These are phyloP conservation scores for Globisporangium radiosum DNA, from an alignment of 352 stramenopile species.

Conservation along the genomic window DNA sequence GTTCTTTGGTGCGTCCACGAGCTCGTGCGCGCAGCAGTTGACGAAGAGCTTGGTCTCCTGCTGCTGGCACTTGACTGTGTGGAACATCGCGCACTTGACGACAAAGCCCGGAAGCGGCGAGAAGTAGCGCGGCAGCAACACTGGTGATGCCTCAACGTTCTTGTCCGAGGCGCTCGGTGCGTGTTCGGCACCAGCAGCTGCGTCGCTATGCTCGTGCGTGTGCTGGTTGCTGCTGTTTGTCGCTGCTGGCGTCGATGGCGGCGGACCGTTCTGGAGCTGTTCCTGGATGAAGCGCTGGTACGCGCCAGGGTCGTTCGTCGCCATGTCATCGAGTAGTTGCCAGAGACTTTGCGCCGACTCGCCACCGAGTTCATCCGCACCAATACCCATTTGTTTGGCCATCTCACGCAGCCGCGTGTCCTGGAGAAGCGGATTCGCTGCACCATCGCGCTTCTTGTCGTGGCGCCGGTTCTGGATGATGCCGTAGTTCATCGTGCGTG, in stretches of 20 bases:
- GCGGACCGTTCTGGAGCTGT: constrained; percentile 64
- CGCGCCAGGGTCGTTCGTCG: constrained; percentile 47
- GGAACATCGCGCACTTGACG: constrained; percentile 60
- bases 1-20: constrained; percentile 70
- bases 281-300: constrained; percentile 83
- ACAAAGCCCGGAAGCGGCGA: constrained; percentile 66
- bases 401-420: constrained; percentile 70
- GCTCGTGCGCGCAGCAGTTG: constrained; percentile 68
- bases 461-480: constrained; percentile 78
- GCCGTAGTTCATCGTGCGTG: constrained; percentile 64
- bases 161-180: neutral
- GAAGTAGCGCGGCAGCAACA: constrained; percentile 38
- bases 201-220: neutral
- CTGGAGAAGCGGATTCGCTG: constrained; percentile 29
- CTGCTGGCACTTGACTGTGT: constrained; percentile 52
- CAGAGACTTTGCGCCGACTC: constrained; percentile 67
- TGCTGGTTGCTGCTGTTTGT: neutral
- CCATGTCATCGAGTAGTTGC: constrained; percentile 72
- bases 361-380: constrained; percentile 52
- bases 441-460: constrained; percentile 18
- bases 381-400: constrained; percentile 78
- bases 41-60: constrained; percentile 72
- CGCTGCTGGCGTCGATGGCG: constrained; percentile 1
- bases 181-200: neutral
- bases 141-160: constrained; percentile 4